Evolutionary conservation across 257 asterid species (phyloP).

Genomic region (Striga asiatica): DNA sequence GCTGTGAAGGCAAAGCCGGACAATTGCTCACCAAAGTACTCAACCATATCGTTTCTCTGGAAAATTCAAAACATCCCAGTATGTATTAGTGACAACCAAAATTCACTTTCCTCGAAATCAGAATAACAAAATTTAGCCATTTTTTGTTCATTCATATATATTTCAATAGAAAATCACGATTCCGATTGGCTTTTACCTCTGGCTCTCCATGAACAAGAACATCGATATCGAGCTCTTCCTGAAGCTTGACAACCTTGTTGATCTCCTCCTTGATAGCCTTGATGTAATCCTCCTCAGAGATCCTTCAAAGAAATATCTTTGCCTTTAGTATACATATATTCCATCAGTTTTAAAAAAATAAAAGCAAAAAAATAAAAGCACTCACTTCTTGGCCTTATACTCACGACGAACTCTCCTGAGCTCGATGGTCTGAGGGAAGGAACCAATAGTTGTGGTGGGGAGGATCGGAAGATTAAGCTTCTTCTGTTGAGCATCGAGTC

Average conservation of each 20-base stretch:
- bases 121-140: too few relatives aligned
- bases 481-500: constrained; percentile 72
- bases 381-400: constrained; percentile 77
- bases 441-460: constrained; percentile 91
- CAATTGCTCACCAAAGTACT: constrained; percentile 83
- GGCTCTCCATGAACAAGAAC: constrained; percentile 94
- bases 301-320: constrained; percentile 25
- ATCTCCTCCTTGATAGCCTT: constrained; percentile 61
- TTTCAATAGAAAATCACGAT: neutral
- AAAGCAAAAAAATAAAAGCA: neutral
- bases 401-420: constrained; percentile 88
- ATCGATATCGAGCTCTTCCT: constrained; percentile 83
- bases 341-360: neutral
- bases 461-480: constrained; percentile 74
- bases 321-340: neutral
- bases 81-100: too few relatives aligned
- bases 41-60: constrained; percentile 92
- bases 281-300: constrained; percentile 62
- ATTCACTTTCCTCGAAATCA: too few relatives aligned
- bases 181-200: constrained; percentile 54
- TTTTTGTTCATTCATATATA: neutral
- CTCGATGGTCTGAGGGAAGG: constrained; percentile 82
- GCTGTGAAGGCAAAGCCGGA: constrained; percentile 81
- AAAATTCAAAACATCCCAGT: too few relatives aligned
- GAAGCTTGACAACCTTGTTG: constrained; percentile 51